Base-by-base conservation (phyloP, 2,329 filamentous ascomycete species). In the Alternaria tenuissima region DNA sequence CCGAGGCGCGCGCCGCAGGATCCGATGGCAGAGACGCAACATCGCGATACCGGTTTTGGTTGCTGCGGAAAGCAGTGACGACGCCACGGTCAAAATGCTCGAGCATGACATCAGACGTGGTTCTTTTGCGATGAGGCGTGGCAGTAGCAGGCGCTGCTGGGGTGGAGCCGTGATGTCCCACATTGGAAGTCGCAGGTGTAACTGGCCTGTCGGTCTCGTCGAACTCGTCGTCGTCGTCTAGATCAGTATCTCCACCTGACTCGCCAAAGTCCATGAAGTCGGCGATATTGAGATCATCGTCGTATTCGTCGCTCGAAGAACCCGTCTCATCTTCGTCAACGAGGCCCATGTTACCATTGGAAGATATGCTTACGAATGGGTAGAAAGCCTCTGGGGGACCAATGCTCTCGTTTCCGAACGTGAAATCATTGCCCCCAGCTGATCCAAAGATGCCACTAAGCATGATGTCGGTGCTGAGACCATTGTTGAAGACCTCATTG, bases 351-450 rank as follows among this genome's bases (percentile, higher is more conserved):
- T 86, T 84, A 54, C 86, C 84, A 62, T 91, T 88, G 12, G 86
- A 77, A 43, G 80, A 80, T 59, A 85, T 80, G 55, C 79, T 85
- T 11, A 84, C 84, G 55, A 89, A 88, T 5, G 90, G 87, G 70
- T 91, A 93, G 76, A 93, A 93, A 7, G 91, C 90, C 77, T 93
- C 91, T 0, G 88, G 85, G 2, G 91, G 89, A 1, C 90, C 91
- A 71, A 92, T 84, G n/a, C 88, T 84, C 71, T 91, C 88, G 5
- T 86, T 87, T 65, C 79, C 81, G 38, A 83, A 79, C 24, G 80
- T 76, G 55, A 80, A 77, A 43, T 83, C 80, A 54, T 81, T 83
- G 22, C 81, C 80, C 22, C 76, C 72, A 34, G 71, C 69, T 26
- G 72, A 71, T 12, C 77, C 77, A 55, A 88, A 85, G 80, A 93